phyloP scores from a whole-genome alignment of 352 stramenopile species.

The Chrysophaeum taylorii region DNA sequence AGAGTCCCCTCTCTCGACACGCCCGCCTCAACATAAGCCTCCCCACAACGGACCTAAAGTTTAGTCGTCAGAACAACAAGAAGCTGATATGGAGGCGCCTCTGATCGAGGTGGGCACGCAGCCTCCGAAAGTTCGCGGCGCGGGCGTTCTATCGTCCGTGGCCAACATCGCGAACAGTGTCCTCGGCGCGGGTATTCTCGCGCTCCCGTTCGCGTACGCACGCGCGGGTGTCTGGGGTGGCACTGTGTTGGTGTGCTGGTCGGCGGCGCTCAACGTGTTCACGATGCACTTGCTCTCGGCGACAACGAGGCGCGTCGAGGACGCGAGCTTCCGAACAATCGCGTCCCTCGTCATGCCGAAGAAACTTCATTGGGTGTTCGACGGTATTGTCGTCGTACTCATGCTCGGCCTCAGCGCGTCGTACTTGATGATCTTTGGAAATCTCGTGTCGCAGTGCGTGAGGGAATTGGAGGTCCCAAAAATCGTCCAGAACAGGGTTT shows the following conservation, averaged over 20 bases:
- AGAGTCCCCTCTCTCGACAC: too few relatives aligned
- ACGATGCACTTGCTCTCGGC: conserved; percentile 1
- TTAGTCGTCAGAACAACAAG: too few relatives aligned
- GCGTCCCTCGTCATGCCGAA: neutral
- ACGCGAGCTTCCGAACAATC: neutral
- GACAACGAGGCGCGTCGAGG: neutral
- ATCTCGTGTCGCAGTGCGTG: too few relatives aligned
- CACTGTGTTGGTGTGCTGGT: neutral
- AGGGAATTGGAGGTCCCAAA: too few relatives aligned
- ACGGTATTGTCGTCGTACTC: neutral
- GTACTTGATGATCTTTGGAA: conserved; percentile 1
- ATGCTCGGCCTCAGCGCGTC: neutral
- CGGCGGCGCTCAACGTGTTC: neutral
- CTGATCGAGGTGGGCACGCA: too few relatives aligned
- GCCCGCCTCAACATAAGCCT: too few relatives aligned
- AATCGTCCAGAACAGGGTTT: neutral
- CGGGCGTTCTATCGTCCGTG: too few relatives aligned
- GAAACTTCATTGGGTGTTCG: neutral
- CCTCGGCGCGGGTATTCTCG: conserved; percentile 2
- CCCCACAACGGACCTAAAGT: too few relatives aligned
- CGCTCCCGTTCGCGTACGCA: conserved; percentile 5
- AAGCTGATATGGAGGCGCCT: too few relatives aligned
- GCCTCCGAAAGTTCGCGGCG: too few relatives aligned
- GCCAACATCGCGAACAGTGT: neutral
- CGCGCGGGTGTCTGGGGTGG: neutral